These are phyloP conservation scores for Trichosporon asahii DNA, from an alignment of 1,284 basidiomycete genomes.

Conservation along the genomic window DNA sequence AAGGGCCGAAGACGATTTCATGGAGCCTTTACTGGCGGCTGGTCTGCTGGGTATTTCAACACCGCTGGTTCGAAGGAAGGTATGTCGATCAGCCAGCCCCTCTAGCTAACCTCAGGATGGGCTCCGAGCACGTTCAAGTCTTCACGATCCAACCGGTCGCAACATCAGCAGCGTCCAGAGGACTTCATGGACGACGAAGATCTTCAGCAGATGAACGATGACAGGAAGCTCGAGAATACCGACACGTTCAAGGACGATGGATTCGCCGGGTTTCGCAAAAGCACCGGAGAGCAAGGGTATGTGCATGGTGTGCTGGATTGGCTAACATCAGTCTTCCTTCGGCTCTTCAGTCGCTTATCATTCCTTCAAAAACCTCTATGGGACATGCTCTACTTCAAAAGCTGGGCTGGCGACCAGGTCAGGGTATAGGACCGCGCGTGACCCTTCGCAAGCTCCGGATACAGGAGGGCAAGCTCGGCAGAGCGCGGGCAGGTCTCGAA, in stretches of 20 bases:
- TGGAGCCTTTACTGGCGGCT: constrained; percentile 97
- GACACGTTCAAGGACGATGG: constrained; percentile 60
- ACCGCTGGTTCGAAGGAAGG: constrained; percentile 94
- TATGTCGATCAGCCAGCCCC: constrained; percentile 42
- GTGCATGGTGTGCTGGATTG: not conserved
- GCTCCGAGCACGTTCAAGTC: constrained; percentile 85
- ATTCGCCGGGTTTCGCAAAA: constrained; percentile 60
- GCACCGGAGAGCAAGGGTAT: constrained; percentile 40
- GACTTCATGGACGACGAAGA: constrained; percentile 99
- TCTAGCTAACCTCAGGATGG: constrained; percentile 67
- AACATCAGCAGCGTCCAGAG: constrained; percentile 64
- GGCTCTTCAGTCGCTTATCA: constrained; percentile 50
- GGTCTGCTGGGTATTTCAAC: constrained; percentile 96
- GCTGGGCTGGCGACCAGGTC: constrained; percentile 91
- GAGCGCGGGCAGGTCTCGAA: constrained; percentile 40
- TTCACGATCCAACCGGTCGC: constrained; percentile 67
- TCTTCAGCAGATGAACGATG: constrained; percentile 71
- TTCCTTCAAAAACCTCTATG: constrained; percentile 56
- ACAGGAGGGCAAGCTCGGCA: constrained; percentile 60
- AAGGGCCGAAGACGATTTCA: constrained; percentile 87
- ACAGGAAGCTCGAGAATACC: constrained; percentile 63
- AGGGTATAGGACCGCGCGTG: constrained; percentile 89
- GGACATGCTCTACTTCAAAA: constrained; percentile 82
- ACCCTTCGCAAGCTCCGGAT: constrained; percentile 68
- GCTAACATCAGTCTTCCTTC: constrained; percentile 55